Evolutionary conservation across 2,329 filamentous ascomycete genomes (phyloP), one percentile per base, ranked within the genome.

Genomic region (Torrubiella hemipterigena): DNA sequence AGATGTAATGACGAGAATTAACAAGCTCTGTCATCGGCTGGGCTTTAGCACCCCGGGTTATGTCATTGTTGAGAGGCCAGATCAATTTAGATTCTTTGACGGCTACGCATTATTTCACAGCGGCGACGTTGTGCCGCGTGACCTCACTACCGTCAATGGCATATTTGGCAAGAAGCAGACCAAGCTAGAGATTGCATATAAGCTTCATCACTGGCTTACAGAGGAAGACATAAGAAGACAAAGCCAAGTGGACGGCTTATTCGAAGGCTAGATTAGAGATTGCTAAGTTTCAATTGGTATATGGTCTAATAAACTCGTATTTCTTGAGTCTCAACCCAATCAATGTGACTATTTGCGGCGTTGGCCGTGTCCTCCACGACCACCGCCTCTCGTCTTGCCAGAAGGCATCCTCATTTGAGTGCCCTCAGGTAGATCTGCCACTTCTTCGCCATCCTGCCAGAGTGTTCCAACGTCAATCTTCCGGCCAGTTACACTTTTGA

Each of bases 401-500:
- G 52, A 46, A 14, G 69, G 69, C 22, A 58, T 45, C 33, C 55
- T 55, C 17, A 59, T 57, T 40, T 65, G 65, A 16, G 81, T 60
- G 1, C 57, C 63, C 28, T 65, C 60, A 31, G 81, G 84, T 44
- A 89, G 58, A 47, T 86, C 75, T 8, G 65, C 69, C 29, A 75
- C 56, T 47, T 77, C 66, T 45, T 73, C 59, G 0, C 86, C 86
- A 42, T 79, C 68, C 49, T 71, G 70, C 67, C 85, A 78, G 44
- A 94, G 58, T 27, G 81, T 60, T 0, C 73, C 75, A 1, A 78
- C 65, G 20, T 69, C 69, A 33, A 61, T 56, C 36, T 56, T 68
- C 37, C 77, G 58, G 1, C 73, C 77, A 41, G 72, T 69, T 2
- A 89, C 86, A 47, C 73, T 68, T 56, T 70, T 69, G 47, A 93